These are phyloP conservation scores for Logfia minima DNA, from an alignment of 129 eudicot species.

Conservation along the genomic window DNA sequence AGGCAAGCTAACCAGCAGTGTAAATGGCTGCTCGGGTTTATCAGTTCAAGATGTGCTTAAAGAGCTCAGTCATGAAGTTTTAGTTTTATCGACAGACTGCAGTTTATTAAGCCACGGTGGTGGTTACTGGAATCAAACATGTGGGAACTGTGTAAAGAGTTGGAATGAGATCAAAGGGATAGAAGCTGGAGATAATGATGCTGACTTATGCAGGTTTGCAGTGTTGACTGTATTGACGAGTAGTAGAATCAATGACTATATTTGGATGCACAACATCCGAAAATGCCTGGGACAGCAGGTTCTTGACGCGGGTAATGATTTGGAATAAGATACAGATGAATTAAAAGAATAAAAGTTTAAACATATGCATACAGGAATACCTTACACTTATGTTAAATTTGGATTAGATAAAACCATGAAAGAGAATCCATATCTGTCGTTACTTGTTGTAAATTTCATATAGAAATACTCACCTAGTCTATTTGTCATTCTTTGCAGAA, in stretches of 20 bases:
- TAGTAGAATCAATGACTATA: conserved; percentile 25
- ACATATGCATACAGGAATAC: conserved; percentile 7
- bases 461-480: conserved; percentile 1
- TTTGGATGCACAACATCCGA: conserved; percentile 31
- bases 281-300: conserved; percentile 46
- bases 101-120: background rate
- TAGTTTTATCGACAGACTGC: conserved; percentile 30
- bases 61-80: conserved; percentile 29
- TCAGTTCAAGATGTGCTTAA: conserved; percentile 40
- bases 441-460: background rate
- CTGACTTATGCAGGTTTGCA: conserved; percentile 52
- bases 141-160: conserved; percentile 39
- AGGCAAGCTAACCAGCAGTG: conserved; percentile 46
- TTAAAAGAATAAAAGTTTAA: background rate
- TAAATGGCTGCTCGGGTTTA: conserved; percentile 43
- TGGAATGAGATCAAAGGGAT: conserved; percentile 45
- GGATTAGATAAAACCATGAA: background rate
- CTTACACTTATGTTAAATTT: background rate
- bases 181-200: conserved; percentile 17
- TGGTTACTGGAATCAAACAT: conserved; percentile 30
- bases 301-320: conserved; percentile 23
- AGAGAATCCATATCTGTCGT: background rate
- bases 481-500: conserved; percentile 9
- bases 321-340: background rate
- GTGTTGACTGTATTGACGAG: conserved; percentile 47